Evolutionary conservation across 768 basidiomycete genomes (phyloP).

Genomic region (Infundibulicybe gibba): DNA sequence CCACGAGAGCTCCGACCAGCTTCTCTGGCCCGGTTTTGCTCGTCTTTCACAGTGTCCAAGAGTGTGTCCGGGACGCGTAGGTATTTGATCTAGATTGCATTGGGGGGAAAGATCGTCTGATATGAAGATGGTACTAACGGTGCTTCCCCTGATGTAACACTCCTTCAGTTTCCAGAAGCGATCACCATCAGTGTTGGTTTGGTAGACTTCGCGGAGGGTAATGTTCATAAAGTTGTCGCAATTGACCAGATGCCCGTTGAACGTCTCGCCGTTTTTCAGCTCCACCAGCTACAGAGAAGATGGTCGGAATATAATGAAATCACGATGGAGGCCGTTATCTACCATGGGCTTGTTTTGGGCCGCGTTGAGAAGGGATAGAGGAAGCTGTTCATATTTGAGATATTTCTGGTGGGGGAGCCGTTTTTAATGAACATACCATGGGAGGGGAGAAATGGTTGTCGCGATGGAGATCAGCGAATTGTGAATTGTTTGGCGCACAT

Average conservation of each 20-base stretch:
- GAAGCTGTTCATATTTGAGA: slow-evolving; percentile 54
- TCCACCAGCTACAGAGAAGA: slow-evolving; percentile 68
- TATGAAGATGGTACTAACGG: slow-evolving; percentile 48
- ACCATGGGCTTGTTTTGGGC: slow-evolving; percentile 99
- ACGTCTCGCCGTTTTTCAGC: slow-evolving; percentile 96
- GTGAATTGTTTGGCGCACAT: too few relatives aligned
- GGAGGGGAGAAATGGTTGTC: not conserved
- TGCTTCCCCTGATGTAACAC: slow-evolving; percentile 94
- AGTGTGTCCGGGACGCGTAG: slow-evolving; percentile 90
- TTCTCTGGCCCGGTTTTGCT: slow-evolving; percentile 83
- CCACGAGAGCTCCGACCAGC: slow-evolving; percentile 67
- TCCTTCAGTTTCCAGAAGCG: slow-evolving; percentile 98
- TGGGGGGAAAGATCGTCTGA: too few relatives aligned
- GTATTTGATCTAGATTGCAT: slow-evolving; percentile 83
- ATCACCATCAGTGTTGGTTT: slow-evolving; percentile 92
- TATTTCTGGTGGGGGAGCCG: not conserved
- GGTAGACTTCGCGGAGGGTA: slow-evolving; percentile 94
- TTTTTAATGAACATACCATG: not conserved
- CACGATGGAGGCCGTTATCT: slow-evolving; percentile 8
- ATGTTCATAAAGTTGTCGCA: slow-evolving; percentile 99
- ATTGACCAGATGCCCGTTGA: slow-evolving; percentile 98
- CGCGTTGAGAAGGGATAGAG: slow-evolving; percentile 91
- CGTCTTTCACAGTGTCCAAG: slow-evolving; percentile 89
- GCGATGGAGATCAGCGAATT: not conserved
- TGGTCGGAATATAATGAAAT: not conserved